Evolutionary conservation across 352 stramenopile species (phyloP), one percentile per base, ranked within the genome.

Genomic region (Phytopythium aichiense): DNA sequence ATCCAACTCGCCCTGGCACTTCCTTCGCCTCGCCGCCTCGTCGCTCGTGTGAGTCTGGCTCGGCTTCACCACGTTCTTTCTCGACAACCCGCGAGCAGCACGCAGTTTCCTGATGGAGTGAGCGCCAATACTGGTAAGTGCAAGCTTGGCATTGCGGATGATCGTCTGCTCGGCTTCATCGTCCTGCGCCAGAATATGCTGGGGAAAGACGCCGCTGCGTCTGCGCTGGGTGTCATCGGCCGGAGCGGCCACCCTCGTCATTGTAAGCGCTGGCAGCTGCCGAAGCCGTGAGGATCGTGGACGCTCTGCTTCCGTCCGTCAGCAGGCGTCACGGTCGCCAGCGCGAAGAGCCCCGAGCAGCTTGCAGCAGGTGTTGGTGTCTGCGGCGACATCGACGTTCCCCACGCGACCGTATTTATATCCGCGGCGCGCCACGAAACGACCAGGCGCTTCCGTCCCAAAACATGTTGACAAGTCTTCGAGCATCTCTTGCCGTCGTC

Each of bases 131-230:
- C 65, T 73, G 23, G 62, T 64, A 15, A 73, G 59, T 4, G 59
- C 66, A 6, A 60, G 62, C 42, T 70, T 38, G 20, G 69, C 69
- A 16, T 71, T 57, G 18, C 42, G 66, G 13, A 76, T 62, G 25
- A 73, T 67, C 37, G 43, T 51, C 57, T 71, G 57, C 35, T 76
- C 69, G 1, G 61, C 46, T 12, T 60, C 42, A 8, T 73, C 56
- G 25, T 31, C 23, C 20, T 76, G 62, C 4, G 45, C 69, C 2
- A 48, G 60, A 18, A 60, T 42, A 1, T 40, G 69, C 38, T 64
- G 58, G 2, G 68, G 49, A 5, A 68, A 56, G 12, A 76, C 53
- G n/a, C 59, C 69, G 28, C 56, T 66, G 31, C 65, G 54, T 8
- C 3, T 2, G 18, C 30, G 30, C 46, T 33, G 46, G 13, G 22